Base-by-base conservation (phyloP, 768 basidiomycete species). In the Pholiota molesta region DNA sequence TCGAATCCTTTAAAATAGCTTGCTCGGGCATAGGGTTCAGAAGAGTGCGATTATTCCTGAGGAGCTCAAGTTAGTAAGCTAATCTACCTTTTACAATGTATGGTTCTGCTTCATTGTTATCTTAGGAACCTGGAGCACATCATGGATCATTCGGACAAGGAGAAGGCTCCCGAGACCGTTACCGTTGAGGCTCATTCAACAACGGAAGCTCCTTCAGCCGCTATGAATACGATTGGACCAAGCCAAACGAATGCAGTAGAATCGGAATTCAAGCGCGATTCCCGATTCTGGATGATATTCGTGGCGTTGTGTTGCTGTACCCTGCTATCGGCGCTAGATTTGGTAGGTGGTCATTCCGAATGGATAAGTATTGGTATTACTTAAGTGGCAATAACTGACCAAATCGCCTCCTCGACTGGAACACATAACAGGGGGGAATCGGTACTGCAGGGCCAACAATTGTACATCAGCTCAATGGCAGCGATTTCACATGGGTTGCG, bases 401-500 rank as follows among this genome's bases (percentile, higher is more conserved):
- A 6, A 3, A 6, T 29, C 29, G 6, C 29, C 6, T 29, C 29
- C 6, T 57, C n/a, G n/a, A n/a, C n/a, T n/a, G n/a, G n/a, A n/a
- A n/a, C n/a, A n/a, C n/a, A n/a, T n/a, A n/a, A n/a, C 9, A 58
- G 57, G 57, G 57, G 26, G 57, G 57, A 21, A 58, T 58, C 75
- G 60, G 60, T 6, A 82, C 77, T 1, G 80, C 79, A 4, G 73
- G 80, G 1, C 81, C 81, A 1, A 78, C 78, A 6, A 82, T 83
- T 35, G 72, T 75, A 3, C 61, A 72, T 29, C 72, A 74, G 7
- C 69, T 83, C 2, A 54, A 77, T n/a, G 76, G 75, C 0, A 66
- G 66, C 39, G 69, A 79, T 28, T 83, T 79, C 56, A 64, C 76
- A 1, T 85, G 83, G 83, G 72, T 84, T 21, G 81, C 76, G 2